These are phyloP conservation scores for Sarocladium strictum DNA, from an alignment of 2,329 filamentous ascomycete genomes.

Conservation along the genomic window DNA sequence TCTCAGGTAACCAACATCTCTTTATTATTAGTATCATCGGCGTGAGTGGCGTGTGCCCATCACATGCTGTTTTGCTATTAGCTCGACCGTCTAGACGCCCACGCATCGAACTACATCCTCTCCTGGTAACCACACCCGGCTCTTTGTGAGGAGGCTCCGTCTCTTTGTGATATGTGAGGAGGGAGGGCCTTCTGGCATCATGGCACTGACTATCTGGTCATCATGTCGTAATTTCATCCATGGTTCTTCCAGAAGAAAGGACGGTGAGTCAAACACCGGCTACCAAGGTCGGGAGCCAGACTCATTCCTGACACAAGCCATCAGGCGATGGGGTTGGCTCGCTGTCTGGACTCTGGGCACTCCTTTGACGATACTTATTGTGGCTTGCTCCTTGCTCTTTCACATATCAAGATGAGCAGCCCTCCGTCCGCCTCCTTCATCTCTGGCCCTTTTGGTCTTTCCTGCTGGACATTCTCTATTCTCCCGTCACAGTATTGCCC, in stretches of 20 bases:
- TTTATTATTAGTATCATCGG: background rate
- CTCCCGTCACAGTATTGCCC: background rate
- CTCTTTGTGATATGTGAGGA: constrained; percentile 7
- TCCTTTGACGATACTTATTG: constrained; percentile 4
- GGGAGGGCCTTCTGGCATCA: background rate
- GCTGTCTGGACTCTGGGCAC: background rate
- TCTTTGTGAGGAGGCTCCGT: constrained; percentile 1
- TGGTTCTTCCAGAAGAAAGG: too few species aligned
- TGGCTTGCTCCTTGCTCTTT: background rate
- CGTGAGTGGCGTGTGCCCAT: background rate
- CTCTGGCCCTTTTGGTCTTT: background rate
- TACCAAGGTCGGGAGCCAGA: background rate
- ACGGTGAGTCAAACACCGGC: too few species aligned
- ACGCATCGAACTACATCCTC: background rate
- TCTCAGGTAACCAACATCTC: background rate
- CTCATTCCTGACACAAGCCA: background rate
- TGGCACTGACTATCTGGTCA: background rate
- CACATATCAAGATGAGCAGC: background rate
- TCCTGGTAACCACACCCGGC: background rate
- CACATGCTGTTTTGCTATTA: background rate
- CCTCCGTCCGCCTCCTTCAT: background rate
- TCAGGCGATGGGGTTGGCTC: too few species aligned
- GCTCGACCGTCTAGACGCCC: background rate
- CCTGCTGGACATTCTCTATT: background rate
- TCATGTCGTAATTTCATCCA: background rate